phyloP scores from a whole-genome alignment of 2,329 filamentous ascomycete genomes.

The Hypomyces perniciosus region DNA sequence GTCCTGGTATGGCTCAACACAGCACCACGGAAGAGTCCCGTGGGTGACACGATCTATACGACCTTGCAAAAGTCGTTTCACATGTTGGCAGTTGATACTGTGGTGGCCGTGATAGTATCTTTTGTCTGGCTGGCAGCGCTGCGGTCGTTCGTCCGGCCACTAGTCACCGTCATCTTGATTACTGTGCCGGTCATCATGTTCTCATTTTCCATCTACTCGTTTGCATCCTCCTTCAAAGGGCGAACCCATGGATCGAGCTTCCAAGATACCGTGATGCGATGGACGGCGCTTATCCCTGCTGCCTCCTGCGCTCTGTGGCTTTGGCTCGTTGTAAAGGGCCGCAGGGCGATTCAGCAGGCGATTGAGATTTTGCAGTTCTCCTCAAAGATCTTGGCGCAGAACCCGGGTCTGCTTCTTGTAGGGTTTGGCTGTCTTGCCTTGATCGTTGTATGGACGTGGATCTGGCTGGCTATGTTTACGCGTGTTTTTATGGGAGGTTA shows the following conservation, averaged over 20 bases:
- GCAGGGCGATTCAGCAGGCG: constrained; percentile 73
- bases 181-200: constrained; percentile 81
- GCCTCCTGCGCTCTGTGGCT: constrained; percentile 71
- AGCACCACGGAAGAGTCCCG: constrained; percentile 60
- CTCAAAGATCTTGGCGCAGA: constrained; percentile 78
- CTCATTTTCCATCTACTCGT: constrained; percentile 85
- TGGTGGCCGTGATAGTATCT: constrained; percentile 84
- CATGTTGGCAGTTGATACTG: constrained; percentile 82
- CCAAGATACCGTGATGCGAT: constrained; percentile 89
- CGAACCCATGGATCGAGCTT: constrained; percentile 64
- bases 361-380: constrained; percentile 89
- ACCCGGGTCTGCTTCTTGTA: constrained; percentile 75
- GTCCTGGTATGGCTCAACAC: constrained; percentile 89
- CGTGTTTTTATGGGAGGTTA: constrained; percentile 91
- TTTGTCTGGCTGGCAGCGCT: constrained; percentile 85
- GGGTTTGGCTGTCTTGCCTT: constrained; percentile 70
- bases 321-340: constrained; percentile 74
- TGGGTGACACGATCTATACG: constrained; percentile 92
- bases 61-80: constrained; percentile 81
- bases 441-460: constrained; percentile 87
- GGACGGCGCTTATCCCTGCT: constrained; percentile 72
- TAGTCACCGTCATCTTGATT: constrained; percentile 74
- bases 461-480: constrained; percentile 96
- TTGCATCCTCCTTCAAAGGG: constrained; percentile 83
- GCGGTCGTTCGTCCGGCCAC: constrained; percentile 77